Evolutionary conservation across 2,329 filamentous ascomycete species (phyloP), one percentile per base, ranked within the genome.

Genomic region (Pseudopithomyces chartarum): DNA sequence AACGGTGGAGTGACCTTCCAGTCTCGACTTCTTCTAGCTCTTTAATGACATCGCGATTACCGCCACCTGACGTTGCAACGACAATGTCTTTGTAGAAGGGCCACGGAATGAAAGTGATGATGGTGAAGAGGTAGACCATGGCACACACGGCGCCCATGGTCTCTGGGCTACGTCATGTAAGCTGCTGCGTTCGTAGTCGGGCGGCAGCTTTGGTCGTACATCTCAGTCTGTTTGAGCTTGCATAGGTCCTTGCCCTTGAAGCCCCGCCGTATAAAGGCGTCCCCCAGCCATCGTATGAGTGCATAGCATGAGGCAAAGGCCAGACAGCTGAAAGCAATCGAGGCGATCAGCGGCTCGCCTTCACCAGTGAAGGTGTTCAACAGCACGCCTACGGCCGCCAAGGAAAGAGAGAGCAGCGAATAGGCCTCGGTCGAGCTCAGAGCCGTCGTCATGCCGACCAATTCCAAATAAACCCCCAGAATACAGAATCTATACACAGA

Each of bases 51-150:
- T 97, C 94, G 62, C 91, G 84, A 76, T 97, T 97, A 47, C 93
- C 93, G 61, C 92, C 93, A 61, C 93, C 95, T 63, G 92, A 96
- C 19, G 95, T 98, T 38, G 93, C 92, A 15, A 92, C 91, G 23
- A 97, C 93, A 64, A 99, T 96, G 74, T 98, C 94, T 78, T 97
- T 96, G 82, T 97, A 98, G 76, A 99, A 98, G 1, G 93, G 91
- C 77, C 97, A 97, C 0, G 95, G 95, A 56, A 98, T 92, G 75
- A 99, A 99, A 60, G 92, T 80, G 64, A 98, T 96, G 64, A 98
- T 84, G 48, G 88, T 85, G 63, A 99, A 83, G 42, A 99, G 84
- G 78, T 98, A 98, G 23, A 98, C 92, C 63, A 95, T 86, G 8
- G 94, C 95, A 73, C 91, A 96, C 23, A 99, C 85, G 56, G 92